Evolutionary conservation across 1,284 basidiomycete genomes (phyloP).

Genomic region (Heterobasidion annosum): DNA sequence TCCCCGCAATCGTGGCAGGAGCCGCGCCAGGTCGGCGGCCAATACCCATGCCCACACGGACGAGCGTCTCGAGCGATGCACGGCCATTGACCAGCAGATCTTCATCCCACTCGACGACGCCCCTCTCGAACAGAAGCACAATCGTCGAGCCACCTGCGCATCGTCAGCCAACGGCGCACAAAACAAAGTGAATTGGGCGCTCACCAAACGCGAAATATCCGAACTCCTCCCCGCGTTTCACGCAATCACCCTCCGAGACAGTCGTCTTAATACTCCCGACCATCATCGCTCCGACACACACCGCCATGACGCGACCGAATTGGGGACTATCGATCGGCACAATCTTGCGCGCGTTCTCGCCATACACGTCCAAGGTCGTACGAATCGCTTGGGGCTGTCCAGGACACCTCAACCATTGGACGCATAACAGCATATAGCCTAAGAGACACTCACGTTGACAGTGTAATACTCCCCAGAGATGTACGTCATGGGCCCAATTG

Average conservation of each 20-base stretch:
- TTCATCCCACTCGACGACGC: constrained; percentile 80
- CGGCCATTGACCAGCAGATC: constrained; percentile 83
- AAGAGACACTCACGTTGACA: constrained; percentile 59
- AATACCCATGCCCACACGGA: constrained; percentile 82
- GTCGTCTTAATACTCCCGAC: constrained; percentile 85
- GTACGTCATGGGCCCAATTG: constrained; percentile 71
- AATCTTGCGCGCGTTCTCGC: constrained; percentile 87
- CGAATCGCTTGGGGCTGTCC: constrained; percentile 73
- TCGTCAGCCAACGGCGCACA: neutral
- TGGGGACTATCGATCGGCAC: constrained; percentile 81
- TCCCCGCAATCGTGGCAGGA: neutral
- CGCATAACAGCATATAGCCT: constrained; percentile 8
- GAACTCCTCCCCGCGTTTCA: constrained; percentile 83
- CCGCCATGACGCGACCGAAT: constrained; percentile 85
- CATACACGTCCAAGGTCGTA: constrained; percentile 85
- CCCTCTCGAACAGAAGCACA: constrained; percentile 80
- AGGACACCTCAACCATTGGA: neutral
- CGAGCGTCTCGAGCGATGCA: constrained; percentile 80
- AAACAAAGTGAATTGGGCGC: constrained; percentile 15
- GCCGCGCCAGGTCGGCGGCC: constrained; percentile 29
- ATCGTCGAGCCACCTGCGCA: constrained; percentile 78
- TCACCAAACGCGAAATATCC: constrained; percentile 92
- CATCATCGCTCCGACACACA: constrained; percentile 93
- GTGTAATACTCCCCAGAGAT: constrained; percentile 90
- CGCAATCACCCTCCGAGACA: constrained; percentile 72